Evolutionary conservation across 495 filamentous ascomycete genomes (phyloP).

Genomic region (Neurospora discreta): DNA sequence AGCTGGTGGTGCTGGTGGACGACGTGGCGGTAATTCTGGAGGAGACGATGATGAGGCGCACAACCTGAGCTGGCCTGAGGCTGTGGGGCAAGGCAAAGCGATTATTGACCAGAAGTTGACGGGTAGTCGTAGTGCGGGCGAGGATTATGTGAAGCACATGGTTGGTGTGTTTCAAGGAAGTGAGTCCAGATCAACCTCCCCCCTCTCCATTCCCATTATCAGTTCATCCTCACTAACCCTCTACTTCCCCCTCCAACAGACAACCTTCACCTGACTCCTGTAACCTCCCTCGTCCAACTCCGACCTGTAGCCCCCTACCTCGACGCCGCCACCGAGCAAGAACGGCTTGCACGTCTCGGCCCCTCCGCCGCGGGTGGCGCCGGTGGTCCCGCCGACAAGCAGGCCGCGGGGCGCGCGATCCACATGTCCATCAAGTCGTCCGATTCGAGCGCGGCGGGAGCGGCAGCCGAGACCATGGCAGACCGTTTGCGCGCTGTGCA

Average conservation of each 20-base stretch:
- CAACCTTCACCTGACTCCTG: slow-evolving; percentile 37
- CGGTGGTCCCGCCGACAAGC: slow-evolving; percentile 4
- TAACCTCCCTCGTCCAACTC: slow-evolving; percentile 32
- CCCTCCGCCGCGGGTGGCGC: slow-evolving; percentile 6
- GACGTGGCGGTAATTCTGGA: slow-evolving; percentile 2
- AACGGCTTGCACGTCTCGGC: slow-evolving; percentile 25
- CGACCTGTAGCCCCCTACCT: slow-evolving; percentile 37
- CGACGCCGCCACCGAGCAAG: slow-evolving; percentile 34
- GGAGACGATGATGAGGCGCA: slow-evolving; percentile 14
- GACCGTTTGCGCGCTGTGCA: slow-evolving; percentile 36
- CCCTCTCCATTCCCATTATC: not conserved
- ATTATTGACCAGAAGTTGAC: slow-evolving; percentile 33
- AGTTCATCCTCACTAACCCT: not conserved
- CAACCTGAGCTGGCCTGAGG: slow-evolving; percentile 32
- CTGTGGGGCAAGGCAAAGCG: slow-evolving; percentile 32
- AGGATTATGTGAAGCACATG: slow-evolving; percentile 31
- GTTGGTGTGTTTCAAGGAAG: slow-evolving; percentile 40
- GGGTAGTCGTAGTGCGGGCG: slow-evolving; percentile 23
- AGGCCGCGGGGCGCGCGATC: slow-evolving; percentile 28
- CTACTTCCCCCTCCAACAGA: slow-evolving; percentile 14
- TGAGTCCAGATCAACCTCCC: slow-evolving; percentile 8
- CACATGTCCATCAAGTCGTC: slow-evolving; percentile 41
- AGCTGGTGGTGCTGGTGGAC: slow-evolving; percentile 7
- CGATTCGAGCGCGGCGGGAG: slow-evolving; percentile 12
- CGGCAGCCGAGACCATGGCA: slow-evolving; percentile 34